Conservation (phyloP, 2,329 filamentous ascomycete genomes). For the Apiospora malaysiana region DNA sequence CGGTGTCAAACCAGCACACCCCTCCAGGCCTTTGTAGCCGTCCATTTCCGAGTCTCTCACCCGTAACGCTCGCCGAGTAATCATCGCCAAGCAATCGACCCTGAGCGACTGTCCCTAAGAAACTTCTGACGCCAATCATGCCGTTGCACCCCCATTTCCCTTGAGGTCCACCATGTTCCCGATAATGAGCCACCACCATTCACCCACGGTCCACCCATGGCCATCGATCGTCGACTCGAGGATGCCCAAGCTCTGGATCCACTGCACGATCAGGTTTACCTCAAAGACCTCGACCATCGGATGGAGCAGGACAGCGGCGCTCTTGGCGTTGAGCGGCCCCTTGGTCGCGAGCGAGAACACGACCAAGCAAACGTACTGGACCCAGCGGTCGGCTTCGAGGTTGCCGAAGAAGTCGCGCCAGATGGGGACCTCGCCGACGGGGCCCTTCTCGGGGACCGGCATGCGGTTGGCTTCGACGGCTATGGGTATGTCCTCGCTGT, state of each 20-base stretch:
- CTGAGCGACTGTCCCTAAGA: background rate
- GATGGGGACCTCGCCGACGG: slow-evolving; percentile 63
- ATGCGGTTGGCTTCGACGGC: slow-evolving; percentile 42
- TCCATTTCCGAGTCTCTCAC: background rate
- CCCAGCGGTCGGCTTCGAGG: slow-evolving; percentile 66
- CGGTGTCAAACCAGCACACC: background rate
- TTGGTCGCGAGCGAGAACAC: slow-evolving; percentile 67
- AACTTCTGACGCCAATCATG: background rate
- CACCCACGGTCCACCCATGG: slow-evolving; percentile 53
- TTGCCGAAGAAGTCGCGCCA: slow-evolving; percentile 75
- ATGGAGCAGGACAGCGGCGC: slow-evolving; percentile 60
- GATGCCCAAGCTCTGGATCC: slow-evolving; percentile 61
- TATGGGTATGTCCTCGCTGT: slow-evolving; percentile 55
- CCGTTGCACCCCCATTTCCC: slow-evolving; percentile 22
- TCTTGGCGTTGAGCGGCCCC: slow-evolving; percentile 59
- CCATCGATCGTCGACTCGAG: slow-evolving; percentile 49
- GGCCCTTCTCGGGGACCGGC: slow-evolving; percentile 50
- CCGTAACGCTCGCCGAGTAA: background rate
- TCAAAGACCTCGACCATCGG: slow-evolving; percentile 69
- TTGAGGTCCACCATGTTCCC: slow-evolving; percentile 41
- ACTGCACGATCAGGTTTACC: slow-evolving; percentile 61
- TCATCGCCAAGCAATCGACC: background rate
- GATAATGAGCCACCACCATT: slow-evolving; percentile 73
- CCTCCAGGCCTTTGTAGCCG: background rate
- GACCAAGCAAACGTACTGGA: slow-evolving; percentile 66